These are phyloP conservation scores for Gossypium lobatum DNA, from an alignment of 441 rosid genomes.

Conservation along the genomic window DNA sequence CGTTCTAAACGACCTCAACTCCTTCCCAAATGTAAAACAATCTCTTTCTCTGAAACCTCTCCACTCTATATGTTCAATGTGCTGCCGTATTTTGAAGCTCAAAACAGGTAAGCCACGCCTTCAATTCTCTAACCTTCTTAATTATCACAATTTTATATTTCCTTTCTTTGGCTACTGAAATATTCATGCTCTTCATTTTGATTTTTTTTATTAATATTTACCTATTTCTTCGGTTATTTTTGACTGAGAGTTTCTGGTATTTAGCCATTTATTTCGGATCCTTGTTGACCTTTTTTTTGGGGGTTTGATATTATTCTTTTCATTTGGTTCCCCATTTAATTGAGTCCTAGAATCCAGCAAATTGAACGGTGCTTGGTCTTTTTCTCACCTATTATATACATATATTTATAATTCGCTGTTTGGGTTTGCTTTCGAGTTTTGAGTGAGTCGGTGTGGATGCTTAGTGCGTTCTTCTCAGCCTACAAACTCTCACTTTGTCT, in stretches of 20 bases:
- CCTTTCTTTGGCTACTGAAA: background rate
- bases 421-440: background rate
- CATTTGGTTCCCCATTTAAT: background rate
- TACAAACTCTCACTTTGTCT: background rate
- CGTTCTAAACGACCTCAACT: too few species aligned
- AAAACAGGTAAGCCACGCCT: too few species aligned
- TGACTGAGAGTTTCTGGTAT: background rate
- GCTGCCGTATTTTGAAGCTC: too few species aligned
- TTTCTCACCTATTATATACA: background rate
- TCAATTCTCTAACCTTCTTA: too few species aligned
- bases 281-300: background rate
- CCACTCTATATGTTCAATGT: too few species aligned
- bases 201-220: background rate
- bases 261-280: background rate
- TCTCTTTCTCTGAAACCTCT: too few species aligned
- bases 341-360: background rate
- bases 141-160: background rate
- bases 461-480: background rate
- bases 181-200: background rate
- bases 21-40: too few species aligned
- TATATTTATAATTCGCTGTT: background rate
- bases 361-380: background rate
- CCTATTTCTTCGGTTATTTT: background rate
- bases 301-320: background rate
- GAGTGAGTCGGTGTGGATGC: slow-evolving; percentile 12